Conservation (phyloP, 202 grass and related monocot species). For the Dendrocalamus latiflorus region DNA sequence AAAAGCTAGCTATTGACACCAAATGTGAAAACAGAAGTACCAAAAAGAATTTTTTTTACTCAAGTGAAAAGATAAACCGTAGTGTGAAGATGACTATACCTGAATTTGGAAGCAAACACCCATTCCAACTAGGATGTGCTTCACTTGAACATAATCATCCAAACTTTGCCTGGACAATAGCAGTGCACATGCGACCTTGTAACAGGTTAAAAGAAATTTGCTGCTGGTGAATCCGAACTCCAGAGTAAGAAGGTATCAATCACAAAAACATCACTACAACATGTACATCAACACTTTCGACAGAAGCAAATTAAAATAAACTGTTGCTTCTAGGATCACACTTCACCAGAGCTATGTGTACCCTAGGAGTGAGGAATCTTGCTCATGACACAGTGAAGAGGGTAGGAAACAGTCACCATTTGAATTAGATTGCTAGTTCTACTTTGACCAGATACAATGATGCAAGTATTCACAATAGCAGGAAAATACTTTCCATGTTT, state of each 20-base stretch:
- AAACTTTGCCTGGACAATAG: constrained; percentile 51
- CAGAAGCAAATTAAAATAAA: not conserved
- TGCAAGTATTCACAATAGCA: not conserved
- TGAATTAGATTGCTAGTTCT: not conserved
- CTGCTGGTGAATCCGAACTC: not conserved
- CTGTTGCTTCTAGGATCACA: not conserved
- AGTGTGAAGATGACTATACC: constrained; percentile 28
- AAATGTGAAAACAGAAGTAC: not conserved
- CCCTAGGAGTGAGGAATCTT: not conserved
- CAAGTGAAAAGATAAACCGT: constrained; percentile 1
- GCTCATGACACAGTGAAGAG: not conserved
- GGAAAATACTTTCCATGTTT: not conserved
- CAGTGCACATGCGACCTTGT: constrained; percentile 65
- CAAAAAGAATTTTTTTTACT: not conserved
- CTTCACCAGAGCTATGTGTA: not conserved
- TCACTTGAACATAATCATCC: constrained; percentile 46
- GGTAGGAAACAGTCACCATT: not conserved
- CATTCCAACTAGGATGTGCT: constrained; percentile 73
- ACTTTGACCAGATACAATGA: not conserved
- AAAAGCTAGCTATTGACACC: not conserved
- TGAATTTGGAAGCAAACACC: constrained; percentile 76
- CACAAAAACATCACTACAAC: not conserved
- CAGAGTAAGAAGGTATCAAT: not conserved
- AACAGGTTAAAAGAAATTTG: constrained; percentile 16
- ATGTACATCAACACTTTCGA: not conserved